Percentiles rank a stretch among this genome's conserved stretches.
Conservation (phyloP, 176 grass and related monocot genomes). For the Oryza officinalis region DNA sequence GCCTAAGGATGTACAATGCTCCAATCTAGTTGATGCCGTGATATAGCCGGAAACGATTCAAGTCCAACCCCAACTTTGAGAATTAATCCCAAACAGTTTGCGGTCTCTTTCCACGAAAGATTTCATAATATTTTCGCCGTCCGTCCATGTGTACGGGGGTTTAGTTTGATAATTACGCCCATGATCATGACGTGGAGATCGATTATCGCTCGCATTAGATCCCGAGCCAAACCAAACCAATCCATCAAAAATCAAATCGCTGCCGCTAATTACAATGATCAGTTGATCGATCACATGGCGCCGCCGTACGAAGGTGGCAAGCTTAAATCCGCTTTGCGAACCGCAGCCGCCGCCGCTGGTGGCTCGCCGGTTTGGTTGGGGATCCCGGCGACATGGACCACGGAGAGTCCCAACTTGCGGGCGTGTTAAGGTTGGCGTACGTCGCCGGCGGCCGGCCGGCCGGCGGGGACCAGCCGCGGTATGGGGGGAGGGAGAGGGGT, state of each 20-base stretch:
- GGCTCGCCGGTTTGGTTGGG: background rate
- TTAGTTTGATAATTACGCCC: background rate
- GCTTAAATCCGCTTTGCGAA: background rate
- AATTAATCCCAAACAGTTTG: background rate
- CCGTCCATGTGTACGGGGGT: background rate
- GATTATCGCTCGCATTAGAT: background rate
- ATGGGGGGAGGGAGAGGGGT: background rate
- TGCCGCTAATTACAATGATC: too few relatives aligned
- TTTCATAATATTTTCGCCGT: background rate
- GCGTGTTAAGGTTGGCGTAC: background rate
- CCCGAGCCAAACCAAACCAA: background rate
- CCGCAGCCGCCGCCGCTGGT: too few relatives aligned
- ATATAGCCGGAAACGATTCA: background rate
- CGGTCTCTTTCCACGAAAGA: background rate
- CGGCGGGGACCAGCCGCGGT: background rate
- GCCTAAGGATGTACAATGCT: too few relatives aligned
- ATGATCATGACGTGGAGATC: background rate
- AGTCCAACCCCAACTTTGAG: background rate
- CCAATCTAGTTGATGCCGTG: background rate
- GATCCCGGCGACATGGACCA: background rate
- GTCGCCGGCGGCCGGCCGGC: background rate
- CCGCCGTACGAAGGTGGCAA: background rate
- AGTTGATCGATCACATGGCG: background rate
- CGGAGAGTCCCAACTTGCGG: conserved; percentile 2
- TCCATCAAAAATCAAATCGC: too few relatives aligned